Base-by-base conservation (phyloP, 2,329 filamentous ascomycete species). In the Aspergillus thermomutatus region DNA sequence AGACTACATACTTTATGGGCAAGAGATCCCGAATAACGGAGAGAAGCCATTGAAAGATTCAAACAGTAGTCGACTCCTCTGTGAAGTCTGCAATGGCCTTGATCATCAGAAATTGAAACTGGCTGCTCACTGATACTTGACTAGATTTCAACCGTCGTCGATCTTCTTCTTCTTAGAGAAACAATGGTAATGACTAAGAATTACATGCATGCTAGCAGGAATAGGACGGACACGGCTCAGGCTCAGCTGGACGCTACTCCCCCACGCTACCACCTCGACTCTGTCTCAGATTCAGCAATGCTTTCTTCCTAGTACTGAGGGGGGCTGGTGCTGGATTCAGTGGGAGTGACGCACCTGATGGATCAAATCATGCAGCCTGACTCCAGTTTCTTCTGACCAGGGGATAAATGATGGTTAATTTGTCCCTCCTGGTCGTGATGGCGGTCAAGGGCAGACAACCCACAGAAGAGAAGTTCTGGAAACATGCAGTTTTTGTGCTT, bases 201-300 rank as follows among this genome's bases (percentile, higher is more conserved):
- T 63, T 63, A 60, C 60, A 55, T 62, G 58, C 61, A 64, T 64
- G 52, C 60, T 49, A 58, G 6, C 9, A 26, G 10, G n/a, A 45
- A 45, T 45, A 21, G 60, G 58, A 62, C 58, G 55, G 57, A 60
- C 54, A 64, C 58, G 58, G 58, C 61, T 62, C 55, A 43, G 52
- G 56, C 60, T 65, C 63, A 65, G 63, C 60, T 65, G 58, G 58
- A 60, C 61, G 59, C 62, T 60, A 60, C 50, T 21, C 23, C 54
- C 61, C 55, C 62, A 60, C 61, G 61, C 61, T 61, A 63, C 62
- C 37, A 28, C 41, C 8, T 43, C 37, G 52, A 25, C 52, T 49
- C 28, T 48, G 48, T 55, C 50, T 54, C 50, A 57, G 11, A 14
- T n/a, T 41, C 17, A 26, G 25, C 37, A 41, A 7, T 41, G 6